Evolutionary conservation across 768 basidiomycete species (phyloP).

Genomic region (Xerocomus brunneocitrinus): DNA sequence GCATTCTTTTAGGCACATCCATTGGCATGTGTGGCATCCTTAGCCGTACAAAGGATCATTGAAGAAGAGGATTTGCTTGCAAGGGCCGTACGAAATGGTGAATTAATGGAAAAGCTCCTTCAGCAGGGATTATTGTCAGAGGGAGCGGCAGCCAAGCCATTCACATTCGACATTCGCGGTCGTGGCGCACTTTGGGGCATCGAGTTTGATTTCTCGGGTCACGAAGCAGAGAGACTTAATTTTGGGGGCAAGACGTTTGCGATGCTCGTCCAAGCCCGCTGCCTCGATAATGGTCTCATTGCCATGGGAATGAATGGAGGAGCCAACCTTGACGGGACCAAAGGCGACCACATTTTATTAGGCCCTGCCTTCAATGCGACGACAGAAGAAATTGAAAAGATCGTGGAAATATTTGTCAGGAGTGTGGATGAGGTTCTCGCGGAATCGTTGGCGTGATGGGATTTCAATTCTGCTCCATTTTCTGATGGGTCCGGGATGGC

Average conservation of each 20-base stretch:
- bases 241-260: constrained; percentile 57
- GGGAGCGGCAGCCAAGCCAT: constrained; percentile 56
- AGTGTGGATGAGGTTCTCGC: constrained; percentile 62
- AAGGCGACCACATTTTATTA: constrained; percentile 70
- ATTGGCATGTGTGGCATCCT: constrained; percentile 68
- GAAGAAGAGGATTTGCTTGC: constrained; percentile 63
- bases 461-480: too few relatives aligned
- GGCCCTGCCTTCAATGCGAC: constrained; percentile 81
- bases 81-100: constrained; percentile 57
- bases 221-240: constrained; percentile 40
- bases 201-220: constrained; percentile 67
- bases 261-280: constrained; percentile 64
- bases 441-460: constrained; percentile 26
- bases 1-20: constrained; percentile 54
- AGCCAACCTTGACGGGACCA: constrained; percentile 60
- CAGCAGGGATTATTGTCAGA: constrained; percentile 49
- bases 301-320: constrained; percentile 74
- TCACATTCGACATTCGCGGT: constrained; percentile 77
- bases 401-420: constrained; percentile 61
- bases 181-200: constrained; percentile 81
- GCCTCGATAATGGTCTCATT: constrained; percentile 61
- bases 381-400: constrained; percentile 59
- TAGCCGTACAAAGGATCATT: constrained; percentile 79
- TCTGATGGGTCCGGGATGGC: background rate
- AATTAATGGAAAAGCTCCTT: constrained; percentile 55